These are phyloP conservation scores for Phytophthora pinifolia DNA, from an alignment of 352 stramenopile genomes.

Conservation along the genomic window DNA sequence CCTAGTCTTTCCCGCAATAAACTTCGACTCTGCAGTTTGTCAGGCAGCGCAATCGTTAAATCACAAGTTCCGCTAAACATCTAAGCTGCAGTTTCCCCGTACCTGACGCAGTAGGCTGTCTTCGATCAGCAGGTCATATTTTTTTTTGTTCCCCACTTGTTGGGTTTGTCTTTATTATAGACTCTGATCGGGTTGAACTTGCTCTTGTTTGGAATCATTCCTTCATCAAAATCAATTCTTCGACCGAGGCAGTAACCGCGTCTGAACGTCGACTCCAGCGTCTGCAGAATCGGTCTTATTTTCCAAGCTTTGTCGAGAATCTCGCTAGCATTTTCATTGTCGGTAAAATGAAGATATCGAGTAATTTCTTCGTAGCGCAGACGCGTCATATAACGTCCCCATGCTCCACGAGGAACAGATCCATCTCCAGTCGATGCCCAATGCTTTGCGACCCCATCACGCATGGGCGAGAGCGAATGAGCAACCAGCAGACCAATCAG, in stretches of 20 bases:
- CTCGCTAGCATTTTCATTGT: constrained; percentile 6
- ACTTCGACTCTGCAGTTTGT: too few relatives aligned
- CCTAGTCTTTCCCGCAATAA: too few relatives aligned
- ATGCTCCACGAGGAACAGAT: constrained; percentile 16
- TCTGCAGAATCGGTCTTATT: constrained; percentile 14
- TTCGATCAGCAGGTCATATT: too few relatives aligned
- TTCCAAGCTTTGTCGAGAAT: constrained; percentile 16
- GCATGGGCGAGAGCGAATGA: background rate
- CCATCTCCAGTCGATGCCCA: constrained; percentile 7
- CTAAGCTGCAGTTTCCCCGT: too few relatives aligned
- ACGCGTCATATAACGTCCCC: constrained; percentile 6
- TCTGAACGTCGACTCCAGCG: constrained; percentile 19
- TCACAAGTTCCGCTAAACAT: too few relatives aligned
- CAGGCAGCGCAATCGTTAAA: too few relatives aligned
- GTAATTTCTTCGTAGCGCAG: constrained; percentile 5
- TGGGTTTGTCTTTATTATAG: constrained; percentile 22
- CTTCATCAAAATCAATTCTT: constrained; percentile 14
- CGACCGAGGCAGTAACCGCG: constrained; percentile 10
- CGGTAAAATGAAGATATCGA: constrained; percentile 21
- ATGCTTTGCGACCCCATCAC: constrained; percentile 7
- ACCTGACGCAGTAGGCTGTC: too few relatives aligned
- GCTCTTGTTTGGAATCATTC: constrained; percentile 14
- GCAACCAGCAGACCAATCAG: constrained; percentile 1
- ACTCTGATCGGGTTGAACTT: constrained; percentile 14
- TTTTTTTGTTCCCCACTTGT: constrained; percentile 18